A percentile compares a stretch with the other conserved stretches of the same genome.
Conservation (phyloP, 1,284 basidiomycete species). For the Cutaneotrichosporon cavernicola region DNA sequence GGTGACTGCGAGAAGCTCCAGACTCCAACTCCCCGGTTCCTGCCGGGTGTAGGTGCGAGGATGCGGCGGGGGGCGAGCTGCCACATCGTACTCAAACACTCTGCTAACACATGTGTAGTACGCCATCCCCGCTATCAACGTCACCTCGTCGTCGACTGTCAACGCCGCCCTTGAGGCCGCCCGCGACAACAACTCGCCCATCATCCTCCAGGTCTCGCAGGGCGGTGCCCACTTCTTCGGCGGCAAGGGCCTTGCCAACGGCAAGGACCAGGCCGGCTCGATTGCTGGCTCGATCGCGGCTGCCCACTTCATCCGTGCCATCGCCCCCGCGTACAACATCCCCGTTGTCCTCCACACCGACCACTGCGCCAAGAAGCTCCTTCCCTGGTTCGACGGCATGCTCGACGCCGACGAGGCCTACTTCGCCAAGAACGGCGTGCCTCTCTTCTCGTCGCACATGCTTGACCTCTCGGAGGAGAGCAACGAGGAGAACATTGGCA, state of each 20-base stretch:
- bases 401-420: constrained; percentile 93
- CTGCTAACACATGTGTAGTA: constrained; percentile 27
- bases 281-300: constrained; percentile 88
- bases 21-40: neutral
- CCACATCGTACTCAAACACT: neutral
- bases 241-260: constrained; percentile 91
- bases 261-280: constrained; percentile 85
- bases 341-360: constrained; percentile 98
- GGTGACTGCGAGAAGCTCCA: neutral
- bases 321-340: constrained; percentile 85
- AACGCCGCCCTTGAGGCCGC: constrained; percentile 87
- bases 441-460: constrained; percentile 90
- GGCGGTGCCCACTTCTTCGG: constrained; percentile 96
- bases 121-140: constrained; percentile 56
- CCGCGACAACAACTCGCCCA: constrained; percentile 89
- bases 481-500: constrained; percentile 95
- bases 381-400: constrained; percentile 99
- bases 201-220: constrained; percentile 97
- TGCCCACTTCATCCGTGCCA: constrained; percentile 85
- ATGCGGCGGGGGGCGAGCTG: neutral
- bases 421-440: constrained; percentile 83
- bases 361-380: constrained; percentile 97
- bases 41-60: neutral
- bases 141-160: constrained; percentile 81
- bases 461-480: constrained; percentile 97